Conservation (phyloP, 306 rosid genomes). For the Dryas alaskensis region DNA sequence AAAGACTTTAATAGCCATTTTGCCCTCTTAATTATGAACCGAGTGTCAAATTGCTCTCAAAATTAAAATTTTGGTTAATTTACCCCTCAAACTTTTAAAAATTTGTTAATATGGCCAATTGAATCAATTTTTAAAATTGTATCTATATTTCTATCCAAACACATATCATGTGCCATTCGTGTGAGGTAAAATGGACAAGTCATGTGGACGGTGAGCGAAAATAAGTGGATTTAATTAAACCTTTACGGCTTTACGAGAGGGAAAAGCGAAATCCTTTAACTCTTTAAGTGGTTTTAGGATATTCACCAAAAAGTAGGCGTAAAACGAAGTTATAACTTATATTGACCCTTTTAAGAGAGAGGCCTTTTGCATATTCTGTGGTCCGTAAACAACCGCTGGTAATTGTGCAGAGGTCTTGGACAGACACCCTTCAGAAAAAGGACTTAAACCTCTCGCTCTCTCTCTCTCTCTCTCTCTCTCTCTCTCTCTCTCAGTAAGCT, state of each 20-base stretch:
- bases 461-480: slow-evolving; percentile 15
- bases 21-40: too few species aligned
- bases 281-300: neutral
- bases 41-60: too few species aligned
- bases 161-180: too few species aligned
- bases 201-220: too few species aligned
- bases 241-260: neutral
- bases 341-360: slow-evolving; percentile 24
- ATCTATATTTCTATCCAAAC: too few species aligned
- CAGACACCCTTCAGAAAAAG: slow-evolving; percentile 41
- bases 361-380: slow-evolving; percentile 50
- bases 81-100: too few species aligned
- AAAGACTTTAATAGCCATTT: too few species aligned
- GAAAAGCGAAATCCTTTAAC: neutral
- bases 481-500: neutral
- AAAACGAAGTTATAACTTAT: too few species aligned
- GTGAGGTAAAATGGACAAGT: too few species aligned
- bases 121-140: too few species aligned
- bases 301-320: neutral
- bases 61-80: too few species aligned
- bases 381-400: slow-evolving; percentile 40
- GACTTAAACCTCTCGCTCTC: slow-evolving; percentile 31
- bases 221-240: slow-evolving; percentile 15
- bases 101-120: too few species aligned
- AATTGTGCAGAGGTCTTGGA: slow-evolving; percentile 40